These are phyloP conservation scores for Penicillium sp. DNA, from an alignment of 2,329 filamentous ascomycete species.

Conservation along the genomic window DNA sequence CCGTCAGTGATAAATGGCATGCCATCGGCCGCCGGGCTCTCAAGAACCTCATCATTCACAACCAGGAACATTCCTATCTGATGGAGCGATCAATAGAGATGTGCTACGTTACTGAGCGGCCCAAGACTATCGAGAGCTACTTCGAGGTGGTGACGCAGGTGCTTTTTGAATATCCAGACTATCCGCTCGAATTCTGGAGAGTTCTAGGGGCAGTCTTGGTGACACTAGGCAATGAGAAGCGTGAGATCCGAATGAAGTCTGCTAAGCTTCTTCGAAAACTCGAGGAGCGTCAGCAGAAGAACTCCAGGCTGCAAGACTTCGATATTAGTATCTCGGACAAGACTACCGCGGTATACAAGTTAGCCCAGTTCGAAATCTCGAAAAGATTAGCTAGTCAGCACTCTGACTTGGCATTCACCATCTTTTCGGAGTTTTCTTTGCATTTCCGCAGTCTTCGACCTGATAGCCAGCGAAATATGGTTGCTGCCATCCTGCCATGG, in stretches of 20 bases:
- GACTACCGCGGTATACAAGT: constrained; percentile 95
- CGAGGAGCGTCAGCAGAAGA: constrained; percentile 79
- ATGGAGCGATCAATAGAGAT: constrained; percentile 87
- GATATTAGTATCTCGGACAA: constrained; percentile 99
- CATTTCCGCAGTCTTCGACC: constrained; percentile 88
- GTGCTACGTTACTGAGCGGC: constrained; percentile 78
- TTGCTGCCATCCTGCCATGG: constrained; percentile 93
- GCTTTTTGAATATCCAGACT: constrained; percentile 77
- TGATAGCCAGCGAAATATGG: constrained; percentile 85
- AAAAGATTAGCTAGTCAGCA: constrained; percentile 86
- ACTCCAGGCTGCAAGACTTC: constrained; percentile 91
- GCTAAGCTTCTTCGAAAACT: constrained; percentile 75
- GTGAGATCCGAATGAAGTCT: constrained; percentile 84
- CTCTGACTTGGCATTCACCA: constrained; percentile 81
- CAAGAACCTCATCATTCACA: constrained; percentile 86
- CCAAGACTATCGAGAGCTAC: constrained; percentile 90
- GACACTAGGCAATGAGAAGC: constrained; percentile 87
- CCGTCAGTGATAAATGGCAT: constrained; percentile 87
- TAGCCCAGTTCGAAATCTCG: constrained; percentile 95
- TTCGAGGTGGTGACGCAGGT: constrained; percentile 91
- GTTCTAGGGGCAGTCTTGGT: constrained; percentile 84
- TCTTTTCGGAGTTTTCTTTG: constrained; percentile 92
- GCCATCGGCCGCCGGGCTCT: constrained; percentile 83
- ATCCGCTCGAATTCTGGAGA: constrained; percentile 85
- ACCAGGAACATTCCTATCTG: constrained; percentile 80